Evolutionary conservation across 2,329 filamentous ascomycete species (phyloP).

Genomic region (Aspergillus pseudotamarii): DNA sequence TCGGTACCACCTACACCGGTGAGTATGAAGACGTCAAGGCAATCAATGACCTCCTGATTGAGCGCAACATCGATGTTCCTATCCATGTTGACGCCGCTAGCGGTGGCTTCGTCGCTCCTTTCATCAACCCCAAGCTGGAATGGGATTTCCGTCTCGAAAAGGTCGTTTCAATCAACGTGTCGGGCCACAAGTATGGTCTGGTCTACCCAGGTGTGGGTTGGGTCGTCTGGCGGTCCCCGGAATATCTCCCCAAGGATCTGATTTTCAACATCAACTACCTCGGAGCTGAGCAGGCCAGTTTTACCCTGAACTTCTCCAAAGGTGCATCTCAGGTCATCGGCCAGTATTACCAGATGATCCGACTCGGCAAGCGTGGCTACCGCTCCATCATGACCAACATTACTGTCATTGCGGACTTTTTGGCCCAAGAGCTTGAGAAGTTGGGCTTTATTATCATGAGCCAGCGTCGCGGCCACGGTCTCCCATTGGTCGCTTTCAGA

Average conservation of each 20-base stretch:
- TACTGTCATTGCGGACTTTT: slow-evolving; percentile 85
- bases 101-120: slow-evolving; percentile 91
- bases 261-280: slow-evolving; percentile 99
- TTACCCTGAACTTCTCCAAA: slow-evolving; percentile 97
- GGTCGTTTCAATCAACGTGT: slow-evolving; percentile 92
- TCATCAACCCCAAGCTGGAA: slow-evolving; percentile 77
- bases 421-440: slow-evolving; percentile 70
- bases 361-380: slow-evolving; percentile 90
- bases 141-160: slow-evolving; percentile 93
- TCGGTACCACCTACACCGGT: slow-evolving; percentile 93
- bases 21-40: slow-evolving; percentile 93
- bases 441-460: slow-evolving; percentile 90
- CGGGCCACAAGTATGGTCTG: slow-evolving; percentile 82
- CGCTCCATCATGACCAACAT: slow-evolving; percentile 92
- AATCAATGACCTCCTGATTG: slow-evolving; percentile 82
- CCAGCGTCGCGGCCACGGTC: slow-evolving; percentile 71
- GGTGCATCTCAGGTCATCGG: slow-evolving; percentile 93
- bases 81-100: slow-evolving; percentile 95
- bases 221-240: slow-evolving; percentile 83
- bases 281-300: slow-evolving; percentile 90
- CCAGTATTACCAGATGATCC: slow-evolving; percentile 97
- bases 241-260: slow-evolving; percentile 84
- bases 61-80: slow-evolving; percentile 74
- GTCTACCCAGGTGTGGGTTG: slow-evolving; percentile 93
- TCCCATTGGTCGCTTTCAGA: slow-evolving; percentile 89